These are phyloP conservation scores for Solanum pennellii DNA, from an alignment of 257 asterid species.

Conservation along the genomic window DNA sequence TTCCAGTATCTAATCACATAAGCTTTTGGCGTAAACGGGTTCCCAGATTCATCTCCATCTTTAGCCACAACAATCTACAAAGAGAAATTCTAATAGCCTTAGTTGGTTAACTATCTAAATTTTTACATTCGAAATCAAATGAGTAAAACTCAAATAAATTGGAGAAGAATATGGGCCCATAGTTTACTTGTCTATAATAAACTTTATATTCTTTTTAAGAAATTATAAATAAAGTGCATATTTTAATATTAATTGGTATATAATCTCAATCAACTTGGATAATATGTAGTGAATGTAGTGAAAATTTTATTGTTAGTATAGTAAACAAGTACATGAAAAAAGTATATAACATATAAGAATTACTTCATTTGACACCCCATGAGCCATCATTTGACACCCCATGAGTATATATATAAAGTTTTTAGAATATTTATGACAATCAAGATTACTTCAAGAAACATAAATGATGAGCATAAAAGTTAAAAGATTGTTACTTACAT, in stretches of 20 bases:
- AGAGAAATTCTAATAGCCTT: too few species aligned
- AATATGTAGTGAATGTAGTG: not conserved
- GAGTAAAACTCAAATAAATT: too few species aligned
- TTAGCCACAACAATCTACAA: constrained; percentile 30
- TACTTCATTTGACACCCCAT: not conserved
- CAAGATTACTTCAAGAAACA: not conserved
- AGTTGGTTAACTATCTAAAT: not conserved
- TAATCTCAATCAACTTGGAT: not conserved
- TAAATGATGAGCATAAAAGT: not conserved
- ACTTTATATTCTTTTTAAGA: not conserved
- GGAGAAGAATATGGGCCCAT: too few species aligned
- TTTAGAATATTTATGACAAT: not conserved
- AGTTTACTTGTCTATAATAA: not conserved
- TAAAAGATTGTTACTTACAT: constrained; percentile 9
- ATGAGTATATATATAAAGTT: not conserved
- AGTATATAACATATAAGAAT: not conserved
- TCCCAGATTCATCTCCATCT: constrained; percentile 1
- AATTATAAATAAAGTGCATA: not conserved
- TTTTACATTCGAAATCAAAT: too few species aligned
- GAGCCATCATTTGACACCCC: too few species aligned
- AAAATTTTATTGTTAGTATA: not conserved
- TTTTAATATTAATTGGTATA: not conserved
- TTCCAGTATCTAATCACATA: constrained; percentile 48
- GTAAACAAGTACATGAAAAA: not conserved
- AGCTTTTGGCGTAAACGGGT: constrained; percentile 51